phyloP scores from a whole-genome alignment of 352 stramenopile species.

The Thalassiosira exigua region DNA sequence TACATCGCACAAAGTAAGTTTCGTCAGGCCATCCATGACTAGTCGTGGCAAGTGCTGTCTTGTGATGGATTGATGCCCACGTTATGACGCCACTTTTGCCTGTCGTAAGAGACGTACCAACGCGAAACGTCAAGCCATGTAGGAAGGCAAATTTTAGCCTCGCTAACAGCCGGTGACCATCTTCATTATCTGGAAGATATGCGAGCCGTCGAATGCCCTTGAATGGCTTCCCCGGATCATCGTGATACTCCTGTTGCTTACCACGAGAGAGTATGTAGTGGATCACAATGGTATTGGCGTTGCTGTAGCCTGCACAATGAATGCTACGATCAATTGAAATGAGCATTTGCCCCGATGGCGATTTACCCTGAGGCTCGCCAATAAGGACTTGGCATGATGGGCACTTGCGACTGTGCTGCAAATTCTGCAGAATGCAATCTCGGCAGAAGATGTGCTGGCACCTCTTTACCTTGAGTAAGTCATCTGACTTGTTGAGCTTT shows the following conservation, averaged over 20 bases:
- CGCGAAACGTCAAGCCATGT: conserved; percentile 46
- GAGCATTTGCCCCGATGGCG: too few relatives aligned
- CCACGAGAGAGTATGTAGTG: conserved; percentile 7
- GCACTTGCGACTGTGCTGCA: too few relatives aligned
- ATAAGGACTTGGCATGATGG: too few relatives aligned
- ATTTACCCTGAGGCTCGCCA: too few relatives aligned
- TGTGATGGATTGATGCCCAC: conserved; percentile 66
- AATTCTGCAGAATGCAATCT: too few relatives aligned
- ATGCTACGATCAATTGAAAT: too few relatives aligned
- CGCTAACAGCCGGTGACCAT: conserved; percentile 33
- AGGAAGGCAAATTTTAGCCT: conserved; percentile 54
- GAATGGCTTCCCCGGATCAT: conserved; percentile 19
- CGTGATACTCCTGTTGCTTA: conserved; percentile 29
- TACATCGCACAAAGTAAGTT: conserved; percentile 56
- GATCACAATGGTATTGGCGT: conserved; percentile 20
- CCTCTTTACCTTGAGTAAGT: too few relatives aligned
- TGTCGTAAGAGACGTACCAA: conserved; percentile 61
- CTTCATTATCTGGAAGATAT: conserved; percentile 40
- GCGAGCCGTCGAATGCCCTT: neutral
- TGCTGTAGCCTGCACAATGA: neutral
- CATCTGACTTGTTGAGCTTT: too few relatives aligned
- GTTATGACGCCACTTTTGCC: conserved; percentile 28
- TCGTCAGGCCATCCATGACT: conserved; percentile 60
- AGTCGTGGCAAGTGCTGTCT: conserved; percentile 40
- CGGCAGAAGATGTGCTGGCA: too few relatives aligned